A percentile compares a stretch with the other conserved stretches of the same genome.
Conservation (phyloP, 2,329 filamentous ascomycete genomes). For the Alternaria incomplexa region DNA sequence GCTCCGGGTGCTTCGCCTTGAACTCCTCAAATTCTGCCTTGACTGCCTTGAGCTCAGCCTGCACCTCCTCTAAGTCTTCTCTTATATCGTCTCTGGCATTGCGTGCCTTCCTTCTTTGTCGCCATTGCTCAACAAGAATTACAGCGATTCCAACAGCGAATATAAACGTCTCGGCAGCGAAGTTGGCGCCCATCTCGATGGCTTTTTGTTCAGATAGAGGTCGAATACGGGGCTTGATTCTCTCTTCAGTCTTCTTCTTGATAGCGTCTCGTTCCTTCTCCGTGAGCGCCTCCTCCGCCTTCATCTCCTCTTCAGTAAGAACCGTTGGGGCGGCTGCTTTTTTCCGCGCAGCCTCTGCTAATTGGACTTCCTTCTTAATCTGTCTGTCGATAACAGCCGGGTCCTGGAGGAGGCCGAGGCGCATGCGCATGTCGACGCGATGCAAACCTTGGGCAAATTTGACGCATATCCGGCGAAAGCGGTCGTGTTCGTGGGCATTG, state of each 20-base stretch:
- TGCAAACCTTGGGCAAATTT: slow-evolving; percentile 69
- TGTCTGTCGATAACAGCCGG: slow-evolving; percentile 61
- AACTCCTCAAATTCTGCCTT: slow-evolving; percentile 50
- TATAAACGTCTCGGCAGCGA: slow-evolving; percentile 71
- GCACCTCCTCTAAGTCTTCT: slow-evolving; percentile 64
- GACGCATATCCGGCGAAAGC: slow-evolving; percentile 67
- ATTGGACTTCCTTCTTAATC: slow-evolving; percentile 60
- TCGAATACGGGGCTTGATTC: slow-evolving; percentile 61
- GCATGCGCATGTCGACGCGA: slow-evolving; percentile 71
- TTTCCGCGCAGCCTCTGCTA: slow-evolving; percentile 61
- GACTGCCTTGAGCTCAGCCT: slow-evolving; percentile 52
- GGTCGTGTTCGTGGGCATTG: slow-evolving; percentile 71
- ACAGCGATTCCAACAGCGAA: slow-evolving; percentile 68
- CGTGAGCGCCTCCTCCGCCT: slow-evolving; percentile 60
- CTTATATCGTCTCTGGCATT: slow-evolving; percentile 65
- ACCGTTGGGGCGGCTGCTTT: slow-evolving; percentile 62
- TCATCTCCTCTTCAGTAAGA: slow-evolving; percentile 66
- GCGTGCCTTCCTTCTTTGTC: slow-evolving; percentile 66
- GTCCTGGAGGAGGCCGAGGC: slow-evolving; percentile 69
- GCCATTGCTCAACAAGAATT: slow-evolving; percentile 67
- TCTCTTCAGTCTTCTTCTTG: slow-evolving; percentile 49
- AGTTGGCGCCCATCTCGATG: slow-evolving; percentile 72
- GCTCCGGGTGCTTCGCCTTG: slow-evolving; percentile 43
- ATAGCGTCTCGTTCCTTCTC: slow-evolving; percentile 57
- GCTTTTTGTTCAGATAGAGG: slow-evolving; percentile 71